Conservation (phyloP, 129 eudicot genomes). For the Helianthus annuus region HanXRQr2.0-SUNRISE NC_035433.2:12960797-12961296, state of each 20-base stretch:
- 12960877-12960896: conserved; percentile 87
- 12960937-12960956: conserved; percentile 73
- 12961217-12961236: too few relatives aligned
- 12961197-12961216: too few relatives aligned
- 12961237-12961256: too few relatives aligned
- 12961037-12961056: background rate
- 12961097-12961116: conserved; percentile 12
- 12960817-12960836: conserved; percentile 46
- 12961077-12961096: conserved; percentile 25
- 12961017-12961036: background rate
- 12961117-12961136: too few relatives aligned
- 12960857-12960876: conserved; percentile 67
- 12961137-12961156: too few relatives aligned
- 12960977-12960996: conserved; percentile 23
- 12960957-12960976: conserved; percentile 53
- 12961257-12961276: too few relatives aligned
- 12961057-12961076: conserved; percentile 4
- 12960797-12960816: conserved; percentile 31
- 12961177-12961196: too few relatives aligned
- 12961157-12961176: too few relatives aligned
- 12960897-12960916: conserved; percentile 87
- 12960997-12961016: conserved; percentile 32
- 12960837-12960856: conserved; percentile 80
- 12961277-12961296: too few relatives aligned
- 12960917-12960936: conserved; percentile 87